Base-by-base conservation (phyloP, 2,329 filamentous ascomycete species). In the Verticillium nonalfalfae region DNA sequence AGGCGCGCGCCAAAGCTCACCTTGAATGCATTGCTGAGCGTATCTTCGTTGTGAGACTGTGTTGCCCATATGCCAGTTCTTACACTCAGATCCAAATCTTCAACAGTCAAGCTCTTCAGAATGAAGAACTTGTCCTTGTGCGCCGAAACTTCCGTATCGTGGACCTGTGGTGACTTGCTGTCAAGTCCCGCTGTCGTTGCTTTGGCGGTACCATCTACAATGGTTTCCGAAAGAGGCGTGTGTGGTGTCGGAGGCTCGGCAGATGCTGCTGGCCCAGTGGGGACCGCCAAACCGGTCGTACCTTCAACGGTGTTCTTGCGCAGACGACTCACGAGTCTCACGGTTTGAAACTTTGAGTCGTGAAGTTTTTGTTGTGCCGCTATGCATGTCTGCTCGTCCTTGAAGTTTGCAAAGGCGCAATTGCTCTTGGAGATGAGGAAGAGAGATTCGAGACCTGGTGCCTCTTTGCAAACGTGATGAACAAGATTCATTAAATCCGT, bases 381-480 rank as follows among this genome's bases (percentile, higher is more conserved):
- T 7, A 84, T 77, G 71, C 93, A 97, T 5, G 87, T 86, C 3
- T 80, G 77, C 68, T 97, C 93, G 58, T 91, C 90, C 65, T 88
- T 90, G 73, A 96, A 98, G 71, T 98, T 98, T 66, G 96, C 92
- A 77, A 98, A 98, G 0, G 93, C 94, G 70, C 94, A 98, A 71
- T 97, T 97, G 73, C 93, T 97, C 74, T 97, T 97, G 0, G 93
- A 94, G 50, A 98, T 98, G 39, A 98, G 78, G 67, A 98, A 97
- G 0, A 98, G 79, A 56, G 93, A 97, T 72, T 97, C 90, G 26
- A 98, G 85, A 1, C 93, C 85, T 0, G 82, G 83, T 0, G 91
- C 88, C 66, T 93, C 89, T 65, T 85, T 86, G 64, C 91, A 96
- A 62, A 97, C 95, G 72, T 97, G 91, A 63, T 95, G 87, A 59